These are phyloP conservation scores for Leishmania turanica DNA, from an alignment of 208 protist genomes.

Conservation along the genomic window DNA sequence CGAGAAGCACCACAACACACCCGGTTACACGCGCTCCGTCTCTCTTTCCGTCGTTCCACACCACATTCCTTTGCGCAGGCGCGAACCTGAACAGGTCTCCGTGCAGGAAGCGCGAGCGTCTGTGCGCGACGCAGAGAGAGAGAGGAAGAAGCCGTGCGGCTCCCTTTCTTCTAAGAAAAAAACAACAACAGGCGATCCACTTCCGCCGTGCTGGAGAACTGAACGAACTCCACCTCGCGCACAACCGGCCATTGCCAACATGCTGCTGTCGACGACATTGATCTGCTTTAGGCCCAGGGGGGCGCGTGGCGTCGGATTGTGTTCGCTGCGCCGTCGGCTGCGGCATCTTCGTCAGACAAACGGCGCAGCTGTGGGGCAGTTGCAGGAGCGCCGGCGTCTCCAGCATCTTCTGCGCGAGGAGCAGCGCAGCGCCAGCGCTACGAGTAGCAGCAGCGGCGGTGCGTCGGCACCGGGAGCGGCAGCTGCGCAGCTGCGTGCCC, in stretches of 20 bases:
- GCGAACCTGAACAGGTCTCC: background rate
- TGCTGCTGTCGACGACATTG: conserved; percentile 13
- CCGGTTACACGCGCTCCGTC: background rate
- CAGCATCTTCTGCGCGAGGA: conserved; percentile 17
- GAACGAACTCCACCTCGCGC: background rate
- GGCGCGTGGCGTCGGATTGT: background rate
- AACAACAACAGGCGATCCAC: background rate
- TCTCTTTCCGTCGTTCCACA: background rate
- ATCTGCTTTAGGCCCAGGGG: conserved; percentile 1
- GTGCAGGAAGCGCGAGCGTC: background rate
- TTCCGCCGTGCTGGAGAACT: background rate
- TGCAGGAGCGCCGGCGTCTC: conserved; percentile 46
- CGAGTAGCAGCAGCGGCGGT: background rate
- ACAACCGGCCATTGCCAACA: background rate
- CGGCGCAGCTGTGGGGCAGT: conserved; percentile 15
- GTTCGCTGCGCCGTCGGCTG: conserved; percentile 33
- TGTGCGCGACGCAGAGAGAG: background rate
- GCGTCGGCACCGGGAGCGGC: background rate
- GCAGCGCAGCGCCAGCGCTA: conserved; percentile 5
- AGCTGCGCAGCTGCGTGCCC: conserved; percentile 10
- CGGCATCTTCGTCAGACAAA: conserved; percentile 29
- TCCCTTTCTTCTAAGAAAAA: background rate
- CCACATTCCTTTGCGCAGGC: background rate
- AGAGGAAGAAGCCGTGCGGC: background rate
- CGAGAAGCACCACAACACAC: background rate